These are phyloP conservation scores for Myriosclerotinia scirpicola DNA, from an alignment of 2,329 filamentous ascomycete genomes.

Conservation along the genomic window DNA sequence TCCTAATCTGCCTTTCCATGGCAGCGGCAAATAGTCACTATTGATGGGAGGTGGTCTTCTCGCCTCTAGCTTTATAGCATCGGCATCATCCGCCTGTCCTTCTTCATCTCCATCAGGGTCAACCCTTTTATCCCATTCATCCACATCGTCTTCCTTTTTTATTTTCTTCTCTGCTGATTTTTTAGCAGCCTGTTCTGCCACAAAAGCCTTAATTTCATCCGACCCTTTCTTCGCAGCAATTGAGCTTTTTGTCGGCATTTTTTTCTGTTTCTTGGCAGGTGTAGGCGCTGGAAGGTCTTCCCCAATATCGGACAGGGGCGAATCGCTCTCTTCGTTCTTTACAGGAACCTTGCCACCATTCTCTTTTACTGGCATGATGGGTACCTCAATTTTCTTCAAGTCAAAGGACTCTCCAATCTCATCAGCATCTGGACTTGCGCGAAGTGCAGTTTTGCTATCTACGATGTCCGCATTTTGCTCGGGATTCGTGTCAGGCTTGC, in stretches of 20 bases:
- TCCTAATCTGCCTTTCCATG: slow-evolving; percentile 85
- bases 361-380: slow-evolving; percentile 20
- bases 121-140: slow-evolving; percentile 35
- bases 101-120: slow-evolving; percentile 39
- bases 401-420: slow-evolving; percentile 37
- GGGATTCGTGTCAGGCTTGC: slow-evolving; percentile 37
- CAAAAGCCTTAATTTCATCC: slow-evolving; percentile 40
- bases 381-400: slow-evolving; percentile 26
- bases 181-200: slow-evolving; percentile 38
- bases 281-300: slow-evolving; percentile 13
- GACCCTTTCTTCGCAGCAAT: slow-evolving; percentile 39
- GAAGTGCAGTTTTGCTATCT: slow-evolving; percentile 38
- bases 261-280: slow-evolving; percentile 36
- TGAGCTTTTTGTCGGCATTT: slow-evolving; percentile 37
- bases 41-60: slow-evolving; percentile 69
- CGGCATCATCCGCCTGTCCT: slow-evolving; percentile 35
- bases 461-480: slow-evolving; percentile 38
- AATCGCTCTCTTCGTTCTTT: slow-evolving; percentile 31
- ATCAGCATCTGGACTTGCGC: slow-evolving; percentile 39
- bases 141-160: slow-evolving; percentile 35
- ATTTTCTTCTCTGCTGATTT: slow-evolving; percentile 33
- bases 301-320: slow-evolving; percentile 30
- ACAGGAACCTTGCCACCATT: slow-evolving; percentile 23
- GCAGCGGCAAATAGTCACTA: slow-evolving; percentile 78
- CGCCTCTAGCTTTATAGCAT: slow-evolving; percentile 37